phyloP scores from a whole-genome alignment of 768 basidiomycete genomes.

The Pseudohyphozyma bogoriensis region DNA sequence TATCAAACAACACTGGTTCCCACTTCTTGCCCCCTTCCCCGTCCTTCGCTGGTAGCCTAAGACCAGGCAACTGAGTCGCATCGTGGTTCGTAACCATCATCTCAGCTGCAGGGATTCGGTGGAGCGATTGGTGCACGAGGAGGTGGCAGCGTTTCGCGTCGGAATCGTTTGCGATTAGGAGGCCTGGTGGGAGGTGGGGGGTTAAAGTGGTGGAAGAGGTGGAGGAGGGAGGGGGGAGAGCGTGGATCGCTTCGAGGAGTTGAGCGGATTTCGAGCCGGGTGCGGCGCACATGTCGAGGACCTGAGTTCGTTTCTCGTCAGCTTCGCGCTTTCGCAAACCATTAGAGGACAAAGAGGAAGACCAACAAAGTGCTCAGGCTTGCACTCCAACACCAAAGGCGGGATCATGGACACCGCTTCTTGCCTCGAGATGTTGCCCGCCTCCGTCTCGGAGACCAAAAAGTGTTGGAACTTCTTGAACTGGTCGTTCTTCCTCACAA shows the following conservation, averaged over 20 bases:
- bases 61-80: conserved; percentile 65
- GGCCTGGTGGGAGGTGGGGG: conserved; percentile 59
- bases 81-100: conserved; percentile 95
- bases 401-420: conserved; percentile 99
- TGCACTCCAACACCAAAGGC: conserved; percentile 84
- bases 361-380: conserved; percentile 66
- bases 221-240: conserved; percentile 52
- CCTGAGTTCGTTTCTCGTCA: conserved; percentile 43
- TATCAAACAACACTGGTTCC: conserved; percentile 65
- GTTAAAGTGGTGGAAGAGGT: conserved; percentile 1
- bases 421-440: conserved; percentile 89
- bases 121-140: conserved; percentile 85
- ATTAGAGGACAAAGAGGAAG: background rate
- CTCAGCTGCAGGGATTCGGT: conserved; percentile 79
- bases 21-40: conserved; percentile 37
- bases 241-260: conserved; percentile 86
- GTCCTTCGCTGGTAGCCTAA: conserved; percentile 10
- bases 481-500: conserved; percentile 72
- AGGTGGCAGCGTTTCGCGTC: conserved; percentile 90
- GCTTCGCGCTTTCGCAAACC: conserved; percentile 5
- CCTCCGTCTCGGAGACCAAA: conserved; percentile 94
- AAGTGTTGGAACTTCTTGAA: conserved; percentile 94
- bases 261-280: conserved; percentile 99
- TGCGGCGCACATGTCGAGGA: conserved; percentile 96
- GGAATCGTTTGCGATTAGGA: conserved; percentile 89